phyloP scores from a whole-genome alignment of 2,329 filamentous ascomycete genomes.

The Setomelanomma holmii region DNA sequence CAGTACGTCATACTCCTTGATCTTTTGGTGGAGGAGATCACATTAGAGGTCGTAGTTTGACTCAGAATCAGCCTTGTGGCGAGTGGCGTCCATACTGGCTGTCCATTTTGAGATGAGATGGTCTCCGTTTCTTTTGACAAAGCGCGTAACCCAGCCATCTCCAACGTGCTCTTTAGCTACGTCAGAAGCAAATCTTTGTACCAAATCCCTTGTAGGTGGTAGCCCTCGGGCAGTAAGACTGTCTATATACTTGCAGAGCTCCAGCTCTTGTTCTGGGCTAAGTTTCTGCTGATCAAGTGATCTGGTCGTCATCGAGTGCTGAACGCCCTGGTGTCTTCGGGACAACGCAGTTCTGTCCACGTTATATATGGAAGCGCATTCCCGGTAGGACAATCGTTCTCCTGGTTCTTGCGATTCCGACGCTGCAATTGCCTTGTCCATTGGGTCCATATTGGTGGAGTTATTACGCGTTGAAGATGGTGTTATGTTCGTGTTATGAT shows the following conservation, averaged over 20 bases:
- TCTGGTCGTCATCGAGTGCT: too few relatives aligned
- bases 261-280: slow-evolving; percentile 9
- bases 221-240: slow-evolving; percentile 12
- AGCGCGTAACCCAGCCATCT: too few relatives aligned
- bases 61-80: slow-evolving; percentile 19
- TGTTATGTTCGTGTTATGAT: too few relatives aligned
- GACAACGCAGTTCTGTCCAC: too few relatives aligned
- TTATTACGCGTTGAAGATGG: too few relatives aligned
- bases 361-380: too few relatives aligned
- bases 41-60: slow-evolving; percentile 22
- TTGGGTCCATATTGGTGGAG: too few relatives aligned
- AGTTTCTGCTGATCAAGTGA: not conserved
- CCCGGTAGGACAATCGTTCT: too few relatives aligned
- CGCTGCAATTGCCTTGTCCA: too few relatives aligned
- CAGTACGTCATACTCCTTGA: not conserved
- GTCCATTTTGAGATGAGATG: slow-evolving; percentile 16
- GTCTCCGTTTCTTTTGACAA: slow-evolving; percentile 10
- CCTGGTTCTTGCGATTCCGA: too few relatives aligned
- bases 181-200: slow-evolving; percentile 15
- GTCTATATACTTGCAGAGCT: slow-evolving; percentile 23
- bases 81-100: slow-evolving; percentile 13
- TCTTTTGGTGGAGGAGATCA: slow-evolving; percentile 10
- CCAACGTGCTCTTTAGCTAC: slow-evolving; percentile 19
- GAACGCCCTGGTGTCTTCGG: too few relatives aligned
- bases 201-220: slow-evolving; percentile 19